These are phyloP conservation scores for Vickermania ingenoplastis DNA, from an alignment of 208 protist species.

Conservation along the genomic window DNA sequence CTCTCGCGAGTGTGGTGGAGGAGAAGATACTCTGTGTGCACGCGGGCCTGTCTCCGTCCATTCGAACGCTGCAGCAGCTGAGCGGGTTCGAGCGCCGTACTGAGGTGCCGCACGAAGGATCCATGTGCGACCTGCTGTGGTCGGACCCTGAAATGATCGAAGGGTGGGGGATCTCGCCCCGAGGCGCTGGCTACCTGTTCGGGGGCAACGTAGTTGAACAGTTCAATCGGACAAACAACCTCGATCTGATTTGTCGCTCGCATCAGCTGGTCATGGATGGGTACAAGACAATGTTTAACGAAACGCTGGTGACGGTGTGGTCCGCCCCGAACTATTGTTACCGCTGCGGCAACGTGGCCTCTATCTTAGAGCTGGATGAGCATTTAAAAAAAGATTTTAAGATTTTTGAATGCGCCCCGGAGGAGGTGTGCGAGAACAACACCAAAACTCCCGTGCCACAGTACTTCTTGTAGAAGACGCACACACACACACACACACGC, in stretches of 20 bases:
- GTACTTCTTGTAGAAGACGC: constrained; percentile 76
- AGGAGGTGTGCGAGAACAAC: constrained; percentile 74
- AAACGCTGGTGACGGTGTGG: constrained; percentile 93
- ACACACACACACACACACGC: background rate
- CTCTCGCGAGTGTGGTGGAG: constrained; percentile 97
- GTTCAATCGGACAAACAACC: constrained; percentile 92
- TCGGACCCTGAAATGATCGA: constrained; percentile 95
- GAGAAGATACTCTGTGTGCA: constrained; percentile 98
- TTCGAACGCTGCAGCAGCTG: constrained; percentile 96
- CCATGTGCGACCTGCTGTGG: constrained; percentile 98
- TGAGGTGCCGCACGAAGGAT: constrained; percentile 98
- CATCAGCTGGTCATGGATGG: constrained; percentile 97
- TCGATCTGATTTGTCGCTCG: constrained; percentile 92
- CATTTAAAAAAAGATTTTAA: constrained; percentile 97
- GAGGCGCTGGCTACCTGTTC: constrained; percentile 99
- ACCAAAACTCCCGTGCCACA: constrained; percentile 62
- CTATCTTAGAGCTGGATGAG: constrained; percentile 97
- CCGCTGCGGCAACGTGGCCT: constrained; percentile 97
- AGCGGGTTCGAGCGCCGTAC: constrained; percentile 93
- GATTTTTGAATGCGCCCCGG: constrained; percentile 98
- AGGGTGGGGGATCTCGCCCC: constrained; percentile 94
- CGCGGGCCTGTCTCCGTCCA: constrained; percentile 97
- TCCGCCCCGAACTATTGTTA: too few relatives aligned
- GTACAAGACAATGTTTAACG: constrained; percentile 92
- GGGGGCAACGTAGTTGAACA: constrained; percentile 94